phyloP scores from a whole-genome alignment of 176 grass and related monocot genomes.

The Rhipidocladum racemiflorum region DNA sequence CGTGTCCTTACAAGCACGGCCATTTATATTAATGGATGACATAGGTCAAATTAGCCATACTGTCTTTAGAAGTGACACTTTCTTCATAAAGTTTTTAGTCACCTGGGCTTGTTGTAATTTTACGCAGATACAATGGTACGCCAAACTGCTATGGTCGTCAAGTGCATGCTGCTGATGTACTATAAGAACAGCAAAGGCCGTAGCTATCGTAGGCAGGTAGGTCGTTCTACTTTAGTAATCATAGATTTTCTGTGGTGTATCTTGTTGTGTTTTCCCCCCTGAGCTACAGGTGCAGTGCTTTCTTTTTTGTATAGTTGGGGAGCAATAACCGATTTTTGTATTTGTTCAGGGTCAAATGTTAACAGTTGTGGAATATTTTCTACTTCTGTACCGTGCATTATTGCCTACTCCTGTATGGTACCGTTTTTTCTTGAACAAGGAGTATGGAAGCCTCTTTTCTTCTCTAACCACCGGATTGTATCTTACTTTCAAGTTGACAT shows the following conservation, averaged over 20 bases:
- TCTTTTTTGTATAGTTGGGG: neutral
- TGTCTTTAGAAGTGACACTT: neutral
- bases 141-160: slow-evolving; percentile 88
- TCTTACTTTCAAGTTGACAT: slow-evolving; percentile 99
- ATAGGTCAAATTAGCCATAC: neutral
- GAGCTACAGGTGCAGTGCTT: neutral
- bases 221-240: neutral
- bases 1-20: neutral
- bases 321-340: neutral
- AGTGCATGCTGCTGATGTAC: slow-evolving; percentile 88
- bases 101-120: neutral
- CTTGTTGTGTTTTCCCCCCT: slow-evolving; percentile 5
- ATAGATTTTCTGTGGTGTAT: slow-evolving; percentile 6
- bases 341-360: slow-evolving; percentile 84
- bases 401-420: slow-evolving; percentile 95
- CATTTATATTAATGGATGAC: neutral
- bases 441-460: slow-evolving; percentile 98
- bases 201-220: slow-evolving; percentile 91
- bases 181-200: slow-evolving; percentile 84
- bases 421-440: slow-evolving; percentile 98
- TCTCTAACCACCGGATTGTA: slow-evolving; percentile 94
- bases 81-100: slow-evolving; percentile 6
- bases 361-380: slow-evolving; percentile 93
- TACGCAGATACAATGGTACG: slow-evolving; percentile 88
- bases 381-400: slow-evolving; percentile 91